phyloP scores from a whole-genome alignment of 306 rosid species.

The Cucurbita pepo region DNA sequence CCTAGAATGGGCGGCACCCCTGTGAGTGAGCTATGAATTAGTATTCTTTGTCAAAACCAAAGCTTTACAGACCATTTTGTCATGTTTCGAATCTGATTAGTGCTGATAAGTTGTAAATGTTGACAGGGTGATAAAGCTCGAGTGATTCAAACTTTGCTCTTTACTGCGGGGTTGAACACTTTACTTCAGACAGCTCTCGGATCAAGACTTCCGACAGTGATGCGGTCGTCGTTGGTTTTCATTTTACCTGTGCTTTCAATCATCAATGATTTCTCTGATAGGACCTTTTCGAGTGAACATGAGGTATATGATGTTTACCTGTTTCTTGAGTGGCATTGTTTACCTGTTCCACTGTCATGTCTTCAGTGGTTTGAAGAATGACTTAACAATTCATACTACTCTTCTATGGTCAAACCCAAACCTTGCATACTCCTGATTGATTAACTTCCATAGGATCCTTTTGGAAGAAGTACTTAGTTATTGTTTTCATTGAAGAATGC shows the following conservation, averaged over 20 bases:
- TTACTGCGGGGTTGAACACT: slow-evolving; percentile 75
- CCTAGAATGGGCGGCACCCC: slow-evolving; percentile 75
- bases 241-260: slow-evolving; percentile 51
- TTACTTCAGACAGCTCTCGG: slow-evolving; percentile 66
- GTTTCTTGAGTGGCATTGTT: not conserved
- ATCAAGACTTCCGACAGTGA: slow-evolving; percentile 77
- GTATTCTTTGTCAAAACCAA: not conserved
- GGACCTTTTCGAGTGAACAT: slow-evolving; percentile 33
- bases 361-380: not conserved
- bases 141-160: slow-evolving; percentile 69
- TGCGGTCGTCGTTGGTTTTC: slow-evolving; percentile 67
- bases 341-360: not conserved
- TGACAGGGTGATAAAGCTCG: slow-evolving; percentile 80
- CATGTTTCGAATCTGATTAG: not conserved
- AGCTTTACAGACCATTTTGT: not conserved
- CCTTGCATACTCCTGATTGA: not conserved
- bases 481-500: not conserved
- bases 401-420: not conserved
- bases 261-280: slow-evolving; percentile 43
- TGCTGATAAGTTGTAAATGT: not conserved
- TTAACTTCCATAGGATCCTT: not conserved
- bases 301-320: slow-evolving; percentile 31
- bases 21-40: slow-evolving; percentile 30
- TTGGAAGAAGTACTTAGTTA: not conserved
- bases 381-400: not conserved